Base-by-base conservation (phyloP, 139 green algal species). In the Pleodorina starrii region DNA sequence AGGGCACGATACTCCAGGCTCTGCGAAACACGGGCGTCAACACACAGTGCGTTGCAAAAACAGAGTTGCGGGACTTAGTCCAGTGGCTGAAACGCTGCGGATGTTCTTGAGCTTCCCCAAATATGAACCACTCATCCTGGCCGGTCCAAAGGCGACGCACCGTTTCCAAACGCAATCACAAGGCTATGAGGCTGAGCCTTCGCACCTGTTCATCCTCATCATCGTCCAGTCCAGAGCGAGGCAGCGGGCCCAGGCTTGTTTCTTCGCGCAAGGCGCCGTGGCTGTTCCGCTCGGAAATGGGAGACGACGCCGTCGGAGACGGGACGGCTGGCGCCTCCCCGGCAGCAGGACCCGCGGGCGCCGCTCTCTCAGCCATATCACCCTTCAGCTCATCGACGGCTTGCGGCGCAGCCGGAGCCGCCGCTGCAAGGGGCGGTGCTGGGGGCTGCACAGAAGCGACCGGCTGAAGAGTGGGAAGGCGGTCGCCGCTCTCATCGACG, bases 1-100 rank as follows among this genome's bases (percentile, higher is more conserved):
- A 87, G 27, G 12, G 81, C 81, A 38, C 60, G 81, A 42, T 87
- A 87, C 81, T 87, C 81, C 42, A 87, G 60, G 32, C 81, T 60
- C 81, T 77, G 60, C 27, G 29, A 17, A 36, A 2, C 6, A 27
- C n/a, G n/a, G n/a, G n/a, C n/a, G n/a, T n/a, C n/a, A n/a, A n/a
- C n/a, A n/a, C n/a, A n/a, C n/a, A n/a, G n/a, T n/a, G n/a, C n/a
- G n/a, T n/a, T n/a, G n/a, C n/a, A n/a, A n/a, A n/a, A n/a, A n/a
- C n/a, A n/a, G n/a, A n/a, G n/a, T n/a, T n/a, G n/a, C n/a, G n/a
- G n/a, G n/a, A n/a, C n/a, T n/a, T n/a, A n/a, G n/a, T n/a, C n/a
- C n/a, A n/a, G n/a, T n/a, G n/a, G n/a, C n/a, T n/a, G n/a, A n/a
- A n/a, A n/a, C n/a, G n/a, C n/a, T n/a, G n/a, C n/a, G n/a, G n/a